Conservation (phyloP, 768 basidiomycete species). For the Termitomyces sp. region DNA sequence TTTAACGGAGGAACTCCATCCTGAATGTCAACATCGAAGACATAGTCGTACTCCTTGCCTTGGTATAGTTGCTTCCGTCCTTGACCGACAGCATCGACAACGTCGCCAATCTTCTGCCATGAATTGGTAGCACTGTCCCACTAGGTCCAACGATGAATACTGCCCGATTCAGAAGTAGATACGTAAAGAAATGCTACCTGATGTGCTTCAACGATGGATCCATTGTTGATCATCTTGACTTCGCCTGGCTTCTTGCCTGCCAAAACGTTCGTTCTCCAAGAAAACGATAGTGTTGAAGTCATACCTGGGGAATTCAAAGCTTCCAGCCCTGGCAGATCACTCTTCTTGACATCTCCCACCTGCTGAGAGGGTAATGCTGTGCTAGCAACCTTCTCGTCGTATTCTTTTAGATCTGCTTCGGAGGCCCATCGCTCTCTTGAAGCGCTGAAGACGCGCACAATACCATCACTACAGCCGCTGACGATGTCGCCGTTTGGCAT, state of each 20-base stretch:
- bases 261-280: background rate
- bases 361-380: slow-evolving; percentile 82
- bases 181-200: slow-evolving; percentile 39
- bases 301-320: slow-evolving; percentile 67
- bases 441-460: slow-evolving; percentile 81
- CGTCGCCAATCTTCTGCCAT: slow-evolving; percentile 95
- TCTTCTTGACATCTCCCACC: slow-evolving; percentile 89
- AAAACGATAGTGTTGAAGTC: slow-evolving; percentile 9
- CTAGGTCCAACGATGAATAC: slow-evolving; percentile 29
- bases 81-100: slow-evolving; percentile 90
- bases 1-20: slow-evolving; percentile 92
- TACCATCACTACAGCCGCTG: slow-evolving; percentile 84
- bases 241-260: slow-evolving; percentile 90
- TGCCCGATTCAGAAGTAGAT: background rate
- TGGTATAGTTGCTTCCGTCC: slow-evolving; percentile 88
- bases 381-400: slow-evolving; percentile 69
- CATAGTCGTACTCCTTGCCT: slow-evolving; percentile 96
- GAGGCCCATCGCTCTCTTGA: slow-evolving; percentile 70
- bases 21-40: slow-evolving; percentile 97
- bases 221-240: slow-evolving; percentile 85
- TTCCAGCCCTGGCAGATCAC: slow-evolving; percentile 84
- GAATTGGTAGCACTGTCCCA: slow-evolving; percentile 66
- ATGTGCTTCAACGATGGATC: slow-evolving; percentile 81
- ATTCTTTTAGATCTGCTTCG: slow-evolving; percentile 54
- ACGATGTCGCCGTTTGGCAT: slow-evolving; percentile 91